Evolutionary conservation across 495 filamentous ascomycete genomes (phyloP), one percentile per base, ranked within the genome.

Genomic region (Neurospora intermedia): DNA sequence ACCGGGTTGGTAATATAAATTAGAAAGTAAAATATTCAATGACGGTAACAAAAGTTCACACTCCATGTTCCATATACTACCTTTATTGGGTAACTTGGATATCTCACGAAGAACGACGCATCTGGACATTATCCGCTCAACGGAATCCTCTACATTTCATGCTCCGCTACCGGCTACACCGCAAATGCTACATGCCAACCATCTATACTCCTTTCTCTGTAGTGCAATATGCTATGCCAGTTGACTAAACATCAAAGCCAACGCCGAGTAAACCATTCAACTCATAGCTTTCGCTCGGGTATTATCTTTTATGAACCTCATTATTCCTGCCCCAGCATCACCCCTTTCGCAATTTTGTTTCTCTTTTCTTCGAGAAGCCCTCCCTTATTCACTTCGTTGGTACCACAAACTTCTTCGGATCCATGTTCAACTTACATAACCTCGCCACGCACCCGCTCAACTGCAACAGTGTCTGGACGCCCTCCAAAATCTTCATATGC

Each of bases 401-500:
- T 11, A 85, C 82, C 78, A 90, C 83, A 80, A 98, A 98, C n/a
- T 92, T 88, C 76, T 91, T 89, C 18, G 93, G 91, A 77, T 94
- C 91, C 95, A 98, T 98, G 80, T 97, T 97, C 78, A 98, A 89
- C 86, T 91, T 96, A 79, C 92, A 93, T 70, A 99, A 85, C 74
- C 94, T 89, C 10, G 93, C 93, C 66, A 98, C 87, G 78, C 94
- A 97, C 31, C 96, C 96, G 78, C 91, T 94, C 45, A 99, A 84
- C 79, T 99, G 96, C 71, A 98, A 88, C 54, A 97, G 84, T 4
- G 95, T 98, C 83, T 97, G 94, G 70, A 99, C 93, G 31, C 96
- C 96, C 75, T 99, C 96, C 48, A 98, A 84, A 71, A 99, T 95
- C 76, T 96, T 93, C 96, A 99, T 99, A 78, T 99, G 96, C 18